Evolutionary conservation across 495 filamentous ascomycete species (phyloP).

Genomic region (Aspergillus mulundensis): DNA sequence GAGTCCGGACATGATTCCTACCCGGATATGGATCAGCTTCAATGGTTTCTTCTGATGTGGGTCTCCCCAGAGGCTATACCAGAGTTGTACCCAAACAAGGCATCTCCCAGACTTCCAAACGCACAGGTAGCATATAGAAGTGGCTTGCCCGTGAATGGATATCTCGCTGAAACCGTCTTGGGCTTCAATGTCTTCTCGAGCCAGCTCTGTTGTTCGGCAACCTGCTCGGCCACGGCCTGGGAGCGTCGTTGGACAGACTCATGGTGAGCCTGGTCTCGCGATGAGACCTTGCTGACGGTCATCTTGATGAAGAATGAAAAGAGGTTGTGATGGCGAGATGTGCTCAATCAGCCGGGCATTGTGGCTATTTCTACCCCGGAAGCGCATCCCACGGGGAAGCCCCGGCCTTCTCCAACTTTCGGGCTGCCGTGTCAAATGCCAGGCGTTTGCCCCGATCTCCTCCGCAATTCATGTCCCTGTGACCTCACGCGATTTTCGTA

Average conservation of each 20-base stretch:
- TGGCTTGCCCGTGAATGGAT: conserved; percentile 23
- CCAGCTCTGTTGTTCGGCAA: conserved; percentile 20
- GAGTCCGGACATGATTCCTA: conserved; percentile 18
- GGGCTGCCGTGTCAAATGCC: not conserved
- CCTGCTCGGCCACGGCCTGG: conserved; percentile 15
- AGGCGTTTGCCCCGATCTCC: not conserved
- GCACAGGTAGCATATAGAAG: conserved; percentile 28
- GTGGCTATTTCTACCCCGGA: conserved; percentile 2
- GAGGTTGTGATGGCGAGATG: not conserved
- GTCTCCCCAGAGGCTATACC: too few relatives aligned
- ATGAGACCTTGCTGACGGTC: not conserved
- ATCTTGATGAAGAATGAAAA: not conserved
- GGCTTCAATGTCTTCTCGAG: conserved; percentile 27
- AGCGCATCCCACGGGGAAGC: not conserved
- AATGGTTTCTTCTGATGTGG: too few relatives aligned
- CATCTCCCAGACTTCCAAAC: conserved; percentile 30
- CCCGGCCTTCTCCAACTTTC: not conserved
- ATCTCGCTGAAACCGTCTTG: conserved; percentile 23
- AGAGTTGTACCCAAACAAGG: conserved; percentile 28
- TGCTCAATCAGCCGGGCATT: not conserved
- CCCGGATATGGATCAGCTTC: too few relatives aligned
- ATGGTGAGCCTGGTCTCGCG: not conserved
- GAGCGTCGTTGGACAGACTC: not conserved
- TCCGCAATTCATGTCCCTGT: not conserved
- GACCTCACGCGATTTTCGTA: not conserved